A percentile compares a stretch with the other conserved stretches of the same genome.
Conservation (phyloP, 768 basidiomycete genomes). For the Pleurotus sapidus region DNA sequence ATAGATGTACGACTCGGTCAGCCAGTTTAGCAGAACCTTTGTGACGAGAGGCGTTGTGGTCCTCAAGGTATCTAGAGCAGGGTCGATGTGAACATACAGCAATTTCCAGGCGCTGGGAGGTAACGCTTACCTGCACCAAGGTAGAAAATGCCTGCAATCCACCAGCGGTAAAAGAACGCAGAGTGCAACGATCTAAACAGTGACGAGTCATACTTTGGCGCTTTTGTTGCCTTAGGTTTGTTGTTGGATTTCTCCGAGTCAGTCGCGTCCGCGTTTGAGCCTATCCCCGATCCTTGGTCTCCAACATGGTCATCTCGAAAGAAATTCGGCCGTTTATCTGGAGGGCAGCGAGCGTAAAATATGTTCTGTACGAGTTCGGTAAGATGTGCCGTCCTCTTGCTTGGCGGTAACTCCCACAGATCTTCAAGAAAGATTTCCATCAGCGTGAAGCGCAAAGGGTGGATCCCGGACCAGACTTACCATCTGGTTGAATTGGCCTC, state of each 20-base stretch:
- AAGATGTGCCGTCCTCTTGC: conserved; percentile 32
- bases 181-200: conserved; percentile 44
- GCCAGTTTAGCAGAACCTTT: conserved; percentile 45
- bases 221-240: conserved; percentile 8
- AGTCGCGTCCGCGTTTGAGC: background rate
- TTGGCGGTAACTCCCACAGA: conserved; percentile 47
- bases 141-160: conserved; percentile 45
- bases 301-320: conserved; percentile 20
- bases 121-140: conserved; percentile 34
- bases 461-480: conserved; percentile 22
- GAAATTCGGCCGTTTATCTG: conserved; percentile 39
- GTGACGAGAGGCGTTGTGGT: conserved; percentile 46
- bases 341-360: conserved; percentile 50
- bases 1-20: conserved; percentile 38
- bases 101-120: background rate
- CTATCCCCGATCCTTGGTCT: background rate
- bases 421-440: conserved; percentile 29
- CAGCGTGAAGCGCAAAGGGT: background rate
- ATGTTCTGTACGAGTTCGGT: conserved; percentile 40
- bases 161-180: conserved; percentile 46
- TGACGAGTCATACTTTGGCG: conserved; percentile 40
- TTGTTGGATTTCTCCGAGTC: conserved; percentile 11
- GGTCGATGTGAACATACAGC: background rate
- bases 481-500: conserved; percentile 54
- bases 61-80: conserved; percentile 37